Conservation (phyloP, 2,329 filamentous ascomycete species). For the Aspergillus awamori region DNA sequence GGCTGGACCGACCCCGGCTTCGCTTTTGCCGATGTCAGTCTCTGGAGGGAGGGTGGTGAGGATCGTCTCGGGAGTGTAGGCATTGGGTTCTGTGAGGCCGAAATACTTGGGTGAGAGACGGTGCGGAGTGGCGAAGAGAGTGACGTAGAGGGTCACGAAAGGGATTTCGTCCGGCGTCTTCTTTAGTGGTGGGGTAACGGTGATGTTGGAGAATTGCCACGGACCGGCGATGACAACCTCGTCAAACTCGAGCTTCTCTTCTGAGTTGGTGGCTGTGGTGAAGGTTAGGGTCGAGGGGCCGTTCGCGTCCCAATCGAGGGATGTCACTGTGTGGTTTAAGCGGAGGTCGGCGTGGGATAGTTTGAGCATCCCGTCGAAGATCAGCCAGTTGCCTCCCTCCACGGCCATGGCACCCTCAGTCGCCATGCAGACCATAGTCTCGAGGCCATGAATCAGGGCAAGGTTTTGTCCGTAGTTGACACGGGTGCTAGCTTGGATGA, state of each 20-base stretch:
- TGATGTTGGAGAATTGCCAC: constrained; percentile 76
- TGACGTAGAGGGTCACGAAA: constrained; percentile 86
- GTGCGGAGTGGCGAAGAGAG: constrained; percentile 78
- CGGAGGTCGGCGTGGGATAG: constrained; percentile 63
- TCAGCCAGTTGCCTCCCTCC: constrained; percentile 87
- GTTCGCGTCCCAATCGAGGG: constrained; percentile 51
- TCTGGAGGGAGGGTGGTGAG: constrained; percentile 76
- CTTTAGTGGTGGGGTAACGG: constrained; percentile 46
- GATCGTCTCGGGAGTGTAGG: constrained; percentile 69
- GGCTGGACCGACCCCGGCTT: constrained; percentile 67
- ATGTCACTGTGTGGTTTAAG: constrained; percentile 69
- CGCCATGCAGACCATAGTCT: constrained; percentile 90
- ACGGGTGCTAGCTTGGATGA: constrained; percentile 86
- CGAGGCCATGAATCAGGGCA: constrained; percentile 80
- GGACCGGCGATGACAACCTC: constrained; percentile 82
- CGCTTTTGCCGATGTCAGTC: constrained; percentile 41
- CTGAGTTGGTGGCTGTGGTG: constrained; percentile 17
- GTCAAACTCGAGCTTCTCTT: constrained; percentile 60
- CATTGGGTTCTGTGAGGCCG: constrained; percentile 55
- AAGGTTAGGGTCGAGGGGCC: constrained; percentile 51
- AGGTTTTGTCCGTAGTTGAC: constrained; percentile 96
- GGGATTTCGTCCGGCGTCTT: constrained; percentile 73
- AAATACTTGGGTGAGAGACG: constrained; percentile 75
- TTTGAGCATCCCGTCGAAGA: constrained; percentile 81
- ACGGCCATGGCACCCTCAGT: constrained; percentile 80